Conservation (phyloP, 306 rosid species). For the Vigna mungo region DNA sequence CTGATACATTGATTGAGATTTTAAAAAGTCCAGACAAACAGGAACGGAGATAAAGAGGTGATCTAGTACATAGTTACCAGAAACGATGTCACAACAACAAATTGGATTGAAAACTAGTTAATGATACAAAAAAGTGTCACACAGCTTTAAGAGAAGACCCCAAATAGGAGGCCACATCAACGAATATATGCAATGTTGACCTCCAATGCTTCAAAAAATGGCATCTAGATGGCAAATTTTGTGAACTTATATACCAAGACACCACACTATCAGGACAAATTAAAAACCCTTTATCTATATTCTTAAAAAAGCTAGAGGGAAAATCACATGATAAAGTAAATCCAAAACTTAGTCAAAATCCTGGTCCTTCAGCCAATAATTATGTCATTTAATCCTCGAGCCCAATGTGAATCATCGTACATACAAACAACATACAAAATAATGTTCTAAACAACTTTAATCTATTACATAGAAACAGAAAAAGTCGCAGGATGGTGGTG, state of each 20-base stretch:
- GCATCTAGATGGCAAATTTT: not conserved
- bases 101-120: conserved; percentile 16
- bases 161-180: conserved; percentile 30
- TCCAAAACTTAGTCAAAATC: conserved; percentile 25
- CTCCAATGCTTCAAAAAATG: conserved; percentile 28
- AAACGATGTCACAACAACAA: conserved; percentile 24
- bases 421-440: conserved; percentile 11
- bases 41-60: conserved; percentile 1
- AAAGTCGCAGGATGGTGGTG: conserved; percentile 14
- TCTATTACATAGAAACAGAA: conserved; percentile 16
- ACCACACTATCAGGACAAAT: not conserved
- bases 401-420: conserved; percentile 4
- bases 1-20: conserved; percentile 49
- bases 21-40: conserved; percentile 36
- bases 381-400: conserved; percentile 3
- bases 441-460: conserved; percentile 22
- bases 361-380: conserved; percentile 28
- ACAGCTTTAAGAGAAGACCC: conserved; percentile 3
- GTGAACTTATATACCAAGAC: conserved; percentile 2
- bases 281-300: not conserved
- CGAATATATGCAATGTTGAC: conserved; percentile 22
- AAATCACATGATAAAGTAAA: conserved; percentile 1
- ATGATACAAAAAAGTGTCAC: not conserved
- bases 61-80: not conserved
- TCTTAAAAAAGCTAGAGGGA: not conserved